Conservation (phyloP, 164 flowering plant genomes). For the Protea cynaroides region DNA sequence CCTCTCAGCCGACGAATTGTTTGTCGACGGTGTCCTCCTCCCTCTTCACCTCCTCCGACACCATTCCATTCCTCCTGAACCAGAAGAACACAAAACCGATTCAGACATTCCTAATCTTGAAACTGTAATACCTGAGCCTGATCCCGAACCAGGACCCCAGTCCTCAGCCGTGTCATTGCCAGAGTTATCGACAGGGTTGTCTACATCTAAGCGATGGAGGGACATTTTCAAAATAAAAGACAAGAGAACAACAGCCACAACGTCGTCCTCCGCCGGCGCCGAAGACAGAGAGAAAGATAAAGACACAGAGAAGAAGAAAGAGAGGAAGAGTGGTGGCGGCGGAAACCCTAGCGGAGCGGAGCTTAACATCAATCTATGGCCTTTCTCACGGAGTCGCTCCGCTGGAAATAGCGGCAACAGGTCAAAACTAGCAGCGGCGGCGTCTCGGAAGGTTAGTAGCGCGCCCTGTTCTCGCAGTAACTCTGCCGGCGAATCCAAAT, state of each 20-base stretch:
- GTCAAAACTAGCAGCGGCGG: constrained; percentile 25
- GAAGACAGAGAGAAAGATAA: constrained; percentile 22
- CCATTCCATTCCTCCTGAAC: constrained; percentile 1
- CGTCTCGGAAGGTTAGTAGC: constrained; percentile 67
- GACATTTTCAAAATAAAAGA: constrained; percentile 52
- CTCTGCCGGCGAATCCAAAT: constrained; percentile 80
- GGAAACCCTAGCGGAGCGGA: constrained; percentile 36
- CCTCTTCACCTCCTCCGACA: constrained; percentile 52
- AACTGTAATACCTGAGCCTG: constrained; percentile 7
- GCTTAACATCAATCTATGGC: constrained; percentile 87
- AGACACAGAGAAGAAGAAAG: constrained; percentile 32
- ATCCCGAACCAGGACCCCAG: not conserved
- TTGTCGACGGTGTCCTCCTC: constrained; percentile 73
- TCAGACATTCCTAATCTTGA: not conserved
- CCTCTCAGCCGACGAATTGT: constrained; percentile 73
- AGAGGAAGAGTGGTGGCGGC: constrained; percentile 17
- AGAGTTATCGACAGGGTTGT: constrained; percentile 16
- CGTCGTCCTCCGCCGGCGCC: constrained; percentile 9
- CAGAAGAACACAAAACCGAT: constrained; percentile 12
- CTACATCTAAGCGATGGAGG: constrained; percentile 68
- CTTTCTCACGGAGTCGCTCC: constrained; percentile 82
- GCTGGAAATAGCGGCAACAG: constrained; percentile 58
- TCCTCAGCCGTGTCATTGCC: constrained; percentile 9
- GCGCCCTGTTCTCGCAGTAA: constrained; percentile 97
- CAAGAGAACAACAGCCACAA: constrained; percentile 7